A percentile compares a stretch with the other conserved stretches of the same genome.
phyloP scores from a whole-genome alignment of 176 grass and related monocot genomes.

The Oropetium thomaeum region DNA sequence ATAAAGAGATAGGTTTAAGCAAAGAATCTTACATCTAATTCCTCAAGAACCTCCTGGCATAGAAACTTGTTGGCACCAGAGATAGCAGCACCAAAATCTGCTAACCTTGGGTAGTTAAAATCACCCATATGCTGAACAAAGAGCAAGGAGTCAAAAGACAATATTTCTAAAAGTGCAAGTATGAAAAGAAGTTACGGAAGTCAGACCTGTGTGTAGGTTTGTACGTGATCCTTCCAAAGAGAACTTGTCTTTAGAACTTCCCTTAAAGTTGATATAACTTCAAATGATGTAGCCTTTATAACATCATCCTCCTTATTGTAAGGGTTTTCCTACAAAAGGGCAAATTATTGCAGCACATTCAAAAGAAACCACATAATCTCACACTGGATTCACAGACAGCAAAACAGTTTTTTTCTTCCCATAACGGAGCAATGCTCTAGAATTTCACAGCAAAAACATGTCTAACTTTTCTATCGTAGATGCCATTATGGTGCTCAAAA shows the following conservation, averaged over 20 bases:
- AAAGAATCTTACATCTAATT: constrained; percentile 89
- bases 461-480: background rate
- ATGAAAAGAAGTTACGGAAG: constrained; percentile 2
- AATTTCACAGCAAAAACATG: constrained; percentile 20
- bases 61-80: constrained; percentile 93
- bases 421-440: too few species aligned
- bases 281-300: constrained; percentile 95
- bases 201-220: constrained; percentile 84
- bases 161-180: constrained; percentile 3
- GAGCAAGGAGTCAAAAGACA: constrained; percentile 21
- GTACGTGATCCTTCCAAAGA: constrained; percentile 97
- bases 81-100: constrained; percentile 96
- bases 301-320: constrained; percentile 92
- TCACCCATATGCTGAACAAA: constrained; percentile 83
- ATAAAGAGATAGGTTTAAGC: constrained; percentile 17
- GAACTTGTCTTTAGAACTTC: constrained; percentile 84
- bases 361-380: background rate
- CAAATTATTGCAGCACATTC: constrained; percentile 2
- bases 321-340: constrained; percentile 60
- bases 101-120: constrained; percentile 80
- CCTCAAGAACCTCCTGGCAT: constrained; percentile 89
- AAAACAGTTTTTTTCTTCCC: too few species aligned
- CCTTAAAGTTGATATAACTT: constrained; percentile 99
- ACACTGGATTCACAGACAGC: background rate
- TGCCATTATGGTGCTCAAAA: background rate